Evolutionary conservation across 1,284 basidiomycete species (phyloP), one percentile per base, ranked within the genome.

Genomic region (Puccinia sorghi): DNA sequence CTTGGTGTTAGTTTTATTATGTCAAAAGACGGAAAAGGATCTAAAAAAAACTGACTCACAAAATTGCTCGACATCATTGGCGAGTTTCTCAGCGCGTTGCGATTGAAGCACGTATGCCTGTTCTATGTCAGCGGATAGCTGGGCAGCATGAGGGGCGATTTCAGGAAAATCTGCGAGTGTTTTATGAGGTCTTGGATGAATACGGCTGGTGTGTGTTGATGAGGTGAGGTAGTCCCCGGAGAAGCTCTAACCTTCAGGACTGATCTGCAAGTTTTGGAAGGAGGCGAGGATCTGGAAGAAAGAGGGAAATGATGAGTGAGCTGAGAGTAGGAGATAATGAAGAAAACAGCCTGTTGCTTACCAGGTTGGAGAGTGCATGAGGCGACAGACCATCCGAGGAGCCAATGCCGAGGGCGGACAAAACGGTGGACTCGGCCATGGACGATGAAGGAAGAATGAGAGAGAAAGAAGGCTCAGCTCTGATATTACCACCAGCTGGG

Each of bases 91-190:
- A 22, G 52, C 39, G n/a, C 41, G 17, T 43, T 43, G 54, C 25
- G 71, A n/a, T 46, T 57, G 56, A 59, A 25, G 22, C 12, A 17
- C 4, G 32, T 57, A 48, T 4, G 72, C 72, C 8, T 75, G 59
- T 32, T 75, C 72, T 25, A 75, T 8, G 46, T 75, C 72, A 27
- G 25, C 20, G n/a, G 72, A 75, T 41, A 75, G 72, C n/a, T 75
- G 41, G n/a, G 72, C 57, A 75, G 50, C 43, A n/a, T 52, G 72
- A 20, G 46, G 57, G 2, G 59, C 72, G 20, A 75, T 32, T 12
- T 63, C 57, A 52, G 41, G 72, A 52, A 59, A 75, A 75, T 50
- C 72, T 75, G 59, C 37, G 50, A n/a, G 41, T 67, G 12, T 32
- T 48, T 32, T 32, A 32, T 48, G 4, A 43, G 64, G 25, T 48